These are phyloP conservation scores for Pontederia crassipes DNA, from an alignment of 176 grass and related monocot species.

Conservation along the genomic window DNA sequence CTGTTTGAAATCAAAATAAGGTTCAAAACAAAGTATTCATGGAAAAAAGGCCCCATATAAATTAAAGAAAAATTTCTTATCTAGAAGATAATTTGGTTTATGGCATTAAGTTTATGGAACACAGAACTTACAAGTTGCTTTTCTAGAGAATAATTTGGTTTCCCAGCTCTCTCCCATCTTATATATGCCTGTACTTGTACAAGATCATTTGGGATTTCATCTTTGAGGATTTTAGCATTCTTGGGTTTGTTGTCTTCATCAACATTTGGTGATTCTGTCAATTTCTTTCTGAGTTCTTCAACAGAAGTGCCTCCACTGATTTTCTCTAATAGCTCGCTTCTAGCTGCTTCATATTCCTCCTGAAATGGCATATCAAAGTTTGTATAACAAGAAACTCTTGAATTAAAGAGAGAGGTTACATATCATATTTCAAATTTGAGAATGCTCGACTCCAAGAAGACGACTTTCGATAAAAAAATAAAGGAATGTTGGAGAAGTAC, in stretches of 20 bases:
- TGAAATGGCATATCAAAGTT: conserved; percentile 11
- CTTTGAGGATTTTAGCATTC: conserved; percentile 14
- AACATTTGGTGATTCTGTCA: conserved; percentile 57
- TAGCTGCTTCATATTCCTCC: conserved; percentile 91
- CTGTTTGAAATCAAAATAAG: conserved; percentile 33
- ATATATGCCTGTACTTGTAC: conserved; percentile 84
- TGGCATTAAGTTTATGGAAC: not conserved
- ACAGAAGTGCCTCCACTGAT: conserved; percentile 55
- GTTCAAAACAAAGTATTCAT: not conserved
- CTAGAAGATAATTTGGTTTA: no score
- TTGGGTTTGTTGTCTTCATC: conserved; percentile 24
- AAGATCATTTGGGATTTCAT: conserved; percentile 53
- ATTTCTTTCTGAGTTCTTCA: conserved; percentile 57
- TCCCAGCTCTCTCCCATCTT: conserved; percentile 90
- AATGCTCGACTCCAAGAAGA: no score
- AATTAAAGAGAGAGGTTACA: no score
- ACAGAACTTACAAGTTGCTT: conserved; percentile 53
- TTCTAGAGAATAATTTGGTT: conserved; percentile 77
- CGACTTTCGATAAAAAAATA: no score
- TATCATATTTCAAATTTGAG: no score
- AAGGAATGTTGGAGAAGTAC: no score
- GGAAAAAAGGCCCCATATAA: not conserved
- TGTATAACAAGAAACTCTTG: no score
- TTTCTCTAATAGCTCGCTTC: conserved; percentile 76
- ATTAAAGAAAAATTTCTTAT: no score